Evolutionary conservation across 2,329 filamentous ascomycete species (phyloP).

Genomic region (Ceratocystis albifundus): DNA sequence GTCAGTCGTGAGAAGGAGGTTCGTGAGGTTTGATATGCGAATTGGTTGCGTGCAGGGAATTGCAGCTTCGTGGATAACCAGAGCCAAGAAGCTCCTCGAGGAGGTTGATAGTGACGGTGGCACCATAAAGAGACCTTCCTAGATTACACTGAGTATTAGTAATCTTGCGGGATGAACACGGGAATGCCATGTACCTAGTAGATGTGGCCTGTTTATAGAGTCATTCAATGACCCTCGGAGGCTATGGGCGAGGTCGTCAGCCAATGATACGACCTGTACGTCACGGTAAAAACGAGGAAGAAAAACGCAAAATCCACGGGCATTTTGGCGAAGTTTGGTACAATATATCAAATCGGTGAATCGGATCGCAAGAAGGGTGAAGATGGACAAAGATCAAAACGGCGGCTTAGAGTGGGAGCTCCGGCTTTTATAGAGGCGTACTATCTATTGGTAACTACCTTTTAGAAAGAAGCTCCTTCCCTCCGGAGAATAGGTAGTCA

Average conservation of each 20-base stretch:
- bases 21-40: not conserved
- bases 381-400: not conserved
- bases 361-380: not conserved
- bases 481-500: not conserved
- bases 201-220: not conserved
- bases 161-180: too few species aligned
- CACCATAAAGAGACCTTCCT: too few species aligned
- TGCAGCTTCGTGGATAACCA: not conserved
- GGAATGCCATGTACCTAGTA: too few species aligned
- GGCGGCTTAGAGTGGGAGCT: not conserved
- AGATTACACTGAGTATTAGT: too few species aligned
- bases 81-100: too few species aligned
- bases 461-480: not conserved
- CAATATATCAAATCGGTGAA: not conserved
- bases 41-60: not conserved
- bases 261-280: conserved; percentile 5
- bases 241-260: not conserved
- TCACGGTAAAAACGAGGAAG: conserved; percentile 1
- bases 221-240: not conserved
- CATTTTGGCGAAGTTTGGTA: not conserved
- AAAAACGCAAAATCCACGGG: not conserved
- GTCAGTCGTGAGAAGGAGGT: not conserved
- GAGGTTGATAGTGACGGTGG: too few species aligned
- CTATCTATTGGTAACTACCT: not conserved
- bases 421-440: not conserved